A percentile compares a stretch with the other conserved stretches of the same genome.
phyloP scores from a whole-genome alignment of 805 yeast genomes.

The Dipodascopsis tothii region DNA sequence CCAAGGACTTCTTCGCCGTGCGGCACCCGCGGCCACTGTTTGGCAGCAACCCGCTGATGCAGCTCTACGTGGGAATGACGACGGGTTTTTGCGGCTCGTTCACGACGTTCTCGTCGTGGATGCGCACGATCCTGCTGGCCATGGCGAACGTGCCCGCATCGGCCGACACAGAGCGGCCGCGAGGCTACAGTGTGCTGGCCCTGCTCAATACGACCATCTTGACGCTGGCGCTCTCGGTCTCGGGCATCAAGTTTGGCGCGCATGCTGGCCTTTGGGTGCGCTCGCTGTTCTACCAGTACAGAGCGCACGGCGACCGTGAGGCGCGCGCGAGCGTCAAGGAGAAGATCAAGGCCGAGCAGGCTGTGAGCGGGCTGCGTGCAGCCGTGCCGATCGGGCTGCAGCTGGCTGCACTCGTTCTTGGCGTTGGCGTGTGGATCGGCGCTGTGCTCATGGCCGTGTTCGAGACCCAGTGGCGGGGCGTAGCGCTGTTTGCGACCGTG shows the following conservation, averaged over 20 bases:
- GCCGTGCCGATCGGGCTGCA: background rate
- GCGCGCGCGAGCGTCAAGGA: background rate
- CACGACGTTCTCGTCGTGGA: conserved; percentile 28
- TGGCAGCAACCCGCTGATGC: conserved; percentile 1
- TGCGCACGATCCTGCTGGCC: conserved; percentile 20
- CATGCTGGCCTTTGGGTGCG: conserved; percentile 15
- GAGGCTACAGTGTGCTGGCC: conserved; percentile 23
- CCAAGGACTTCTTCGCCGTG: conserved; percentile 10
- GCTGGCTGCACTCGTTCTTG: conserved; percentile 12
- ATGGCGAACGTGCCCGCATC: conserved; percentile 18
- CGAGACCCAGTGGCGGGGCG: conserved; percentile 22
- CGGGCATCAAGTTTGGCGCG: conserved; percentile 20
- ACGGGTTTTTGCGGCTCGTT: conserved; percentile 28
- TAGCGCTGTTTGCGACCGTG: conserved; percentile 17
- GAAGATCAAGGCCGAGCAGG: background rate
- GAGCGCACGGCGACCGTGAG: background rate
- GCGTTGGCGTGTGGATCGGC: conserved; percentile 23
- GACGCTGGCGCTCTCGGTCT: conserved; percentile 19
- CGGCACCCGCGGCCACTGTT: conserved; percentile 3
- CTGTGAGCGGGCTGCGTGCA: background rate
- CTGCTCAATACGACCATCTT: conserved; percentile 18
- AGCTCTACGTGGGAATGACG: conserved; percentile 21
- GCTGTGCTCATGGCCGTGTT: conserved; percentile 19
- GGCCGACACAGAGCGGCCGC: conserved; percentile 10
- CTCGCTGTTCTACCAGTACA: background rate